phyloP scores from a whole-genome alignment of 768 basidiomycete genomes.

The Phanerodontia chrysosporium region DNA sequence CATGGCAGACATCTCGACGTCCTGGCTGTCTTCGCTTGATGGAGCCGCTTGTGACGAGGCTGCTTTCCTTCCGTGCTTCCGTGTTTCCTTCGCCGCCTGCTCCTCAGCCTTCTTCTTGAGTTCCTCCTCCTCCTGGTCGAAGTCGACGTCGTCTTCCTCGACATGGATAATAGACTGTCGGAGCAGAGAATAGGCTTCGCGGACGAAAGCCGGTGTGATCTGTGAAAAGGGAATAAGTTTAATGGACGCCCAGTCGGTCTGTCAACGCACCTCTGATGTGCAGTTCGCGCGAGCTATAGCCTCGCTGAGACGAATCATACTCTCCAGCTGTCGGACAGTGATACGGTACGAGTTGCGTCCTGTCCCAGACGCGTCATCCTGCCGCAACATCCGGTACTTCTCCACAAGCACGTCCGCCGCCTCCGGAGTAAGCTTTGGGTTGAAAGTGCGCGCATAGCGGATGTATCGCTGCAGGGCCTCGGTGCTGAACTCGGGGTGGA shows the following conservation, averaged over 20 bases:
- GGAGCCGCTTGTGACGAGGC: neutral
- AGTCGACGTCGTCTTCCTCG: constrained; percentile 97
- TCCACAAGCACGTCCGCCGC: constrained; percentile 92
- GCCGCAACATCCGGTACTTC: constrained; percentile 87
- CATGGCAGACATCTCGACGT: constrained; percentile 60
- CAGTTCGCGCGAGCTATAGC: constrained; percentile 98
- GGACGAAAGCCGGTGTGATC: constrained; percentile 92
- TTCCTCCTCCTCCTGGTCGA: constrained; percentile 84
- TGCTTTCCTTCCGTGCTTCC: constrained; percentile 10
- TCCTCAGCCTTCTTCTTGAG: constrained; percentile 43
- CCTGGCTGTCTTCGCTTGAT: constrained; percentile 44
- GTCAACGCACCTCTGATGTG: constrained; percentile 67
- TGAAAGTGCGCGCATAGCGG: constrained; percentile 95
- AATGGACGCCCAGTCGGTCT: neutral
- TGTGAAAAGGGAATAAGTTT: constrained; percentile 27
- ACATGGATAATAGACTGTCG: constrained; percentile 99
- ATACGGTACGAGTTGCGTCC: constrained; percentile 94
- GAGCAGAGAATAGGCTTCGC: constrained; percentile 91
- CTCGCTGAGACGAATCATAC: constrained; percentile 96
- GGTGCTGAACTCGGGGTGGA: constrained; percentile 95
- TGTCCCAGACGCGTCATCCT: constrained; percentile 86
- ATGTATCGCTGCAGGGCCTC: constrained; percentile 97
- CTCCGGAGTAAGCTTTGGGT: constrained; percentile 94
- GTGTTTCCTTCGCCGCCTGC: constrained; percentile 10
- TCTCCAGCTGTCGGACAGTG: constrained; percentile 96